Evolutionary conservation across 169 alveolate species (phyloP).

Genomic region (Plasmodium fragile): DNA sequence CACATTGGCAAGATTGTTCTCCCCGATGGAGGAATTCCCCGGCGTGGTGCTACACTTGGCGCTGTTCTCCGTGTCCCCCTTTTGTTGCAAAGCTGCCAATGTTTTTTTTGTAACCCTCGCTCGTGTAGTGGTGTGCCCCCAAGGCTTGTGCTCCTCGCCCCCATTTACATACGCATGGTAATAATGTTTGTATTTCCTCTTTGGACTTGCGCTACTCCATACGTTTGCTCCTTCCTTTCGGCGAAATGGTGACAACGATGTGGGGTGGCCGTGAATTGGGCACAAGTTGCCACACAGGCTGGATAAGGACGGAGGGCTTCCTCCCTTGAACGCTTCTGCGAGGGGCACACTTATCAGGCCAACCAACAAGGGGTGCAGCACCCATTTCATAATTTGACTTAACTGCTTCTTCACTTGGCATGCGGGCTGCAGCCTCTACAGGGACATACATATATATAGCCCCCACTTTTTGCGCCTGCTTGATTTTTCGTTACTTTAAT

Average conservation of each 20-base stretch:
- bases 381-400: background rate
- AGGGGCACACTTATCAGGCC: background rate
- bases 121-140: background rate
- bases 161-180: background rate
- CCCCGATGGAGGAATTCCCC: background rate
- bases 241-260: background rate
- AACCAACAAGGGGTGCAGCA: background rate
- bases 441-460: background rate
- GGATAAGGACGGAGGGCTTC: background rate
- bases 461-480: background rate
- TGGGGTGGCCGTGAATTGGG: background rate
- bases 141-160: background rate
- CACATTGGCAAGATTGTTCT: background rate
- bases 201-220: background rate
- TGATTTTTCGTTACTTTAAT: background rate
- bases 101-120: background rate
- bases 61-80: background rate
- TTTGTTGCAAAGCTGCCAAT: background rate
- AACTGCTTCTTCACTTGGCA: background rate
- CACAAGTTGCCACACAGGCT: background rate
- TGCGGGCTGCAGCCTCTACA: background rate
- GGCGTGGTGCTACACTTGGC: background rate
- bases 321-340: background rate
- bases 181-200: background rate
- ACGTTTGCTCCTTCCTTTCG: background rate